A percentile compares a stretch with the other conserved stretches of the same genome.
Conservation (phyloP, 2,329 filamentous ascomycete species). For the Cladophialophora carrionii region DNA sequence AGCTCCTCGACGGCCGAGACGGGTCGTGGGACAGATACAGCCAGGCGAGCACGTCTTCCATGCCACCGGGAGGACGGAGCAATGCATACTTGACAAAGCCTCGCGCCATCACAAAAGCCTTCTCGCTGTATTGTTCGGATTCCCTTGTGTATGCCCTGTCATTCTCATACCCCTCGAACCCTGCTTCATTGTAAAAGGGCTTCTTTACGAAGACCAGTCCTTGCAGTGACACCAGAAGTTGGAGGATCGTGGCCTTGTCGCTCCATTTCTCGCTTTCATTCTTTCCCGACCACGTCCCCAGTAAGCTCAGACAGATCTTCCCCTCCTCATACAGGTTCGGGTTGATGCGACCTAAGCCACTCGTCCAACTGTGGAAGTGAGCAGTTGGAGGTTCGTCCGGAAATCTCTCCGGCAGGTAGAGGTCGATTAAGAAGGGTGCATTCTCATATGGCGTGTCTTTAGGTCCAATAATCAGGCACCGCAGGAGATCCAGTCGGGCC, state of each 20-base stretch:
- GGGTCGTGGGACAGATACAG: constrained; percentile 49
- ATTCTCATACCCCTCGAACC: constrained; percentile 58
- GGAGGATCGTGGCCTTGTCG: constrained; percentile 58
- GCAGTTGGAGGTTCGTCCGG: constrained; percentile 58
- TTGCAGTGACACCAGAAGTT: constrained; percentile 61
- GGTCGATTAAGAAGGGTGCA: constrained; percentile 64
- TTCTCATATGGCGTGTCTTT: constrained; percentile 64
- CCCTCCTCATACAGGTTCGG: constrained; percentile 67
- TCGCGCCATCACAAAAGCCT: constrained; percentile 57
- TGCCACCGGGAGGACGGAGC: constrained; percentile 47
- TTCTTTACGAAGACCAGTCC: constrained; percentile 62
- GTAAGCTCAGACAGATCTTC: constrained; percentile 62
- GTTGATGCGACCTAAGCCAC: constrained; percentile 58
- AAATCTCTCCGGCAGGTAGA: constrained; percentile 56
- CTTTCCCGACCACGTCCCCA: constrained; percentile 63
- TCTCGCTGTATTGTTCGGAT: constrained; percentile 57
- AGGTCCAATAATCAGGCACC: constrained; percentile 62
- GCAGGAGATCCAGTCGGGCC: constrained; percentile 60
- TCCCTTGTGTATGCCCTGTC: constrained; percentile 53
- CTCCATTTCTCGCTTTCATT: constrained; percentile 59
- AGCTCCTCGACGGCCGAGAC: constrained; percentile 12
- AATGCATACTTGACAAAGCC: constrained; percentile 57
- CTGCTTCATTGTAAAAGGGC: constrained; percentile 68
- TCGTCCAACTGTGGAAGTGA: constrained; percentile 64
- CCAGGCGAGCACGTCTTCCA: constrained; percentile 58